Conservation (phyloP, 805 yeast genomes). For the Metschnikowia gruessii region DNA sequence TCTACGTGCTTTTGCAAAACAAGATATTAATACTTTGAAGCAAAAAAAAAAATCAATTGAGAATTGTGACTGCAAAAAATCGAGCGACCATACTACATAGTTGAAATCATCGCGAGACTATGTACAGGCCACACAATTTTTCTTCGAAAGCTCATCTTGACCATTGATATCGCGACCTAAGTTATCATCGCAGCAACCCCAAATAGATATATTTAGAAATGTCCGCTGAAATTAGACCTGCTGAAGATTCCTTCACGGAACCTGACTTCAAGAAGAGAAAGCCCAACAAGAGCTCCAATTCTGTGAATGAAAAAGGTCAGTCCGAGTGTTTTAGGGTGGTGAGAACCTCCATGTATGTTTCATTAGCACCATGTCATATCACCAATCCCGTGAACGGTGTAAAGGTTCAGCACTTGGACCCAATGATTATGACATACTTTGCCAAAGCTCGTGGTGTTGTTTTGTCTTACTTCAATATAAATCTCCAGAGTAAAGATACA, state of each 20-base stretch:
- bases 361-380: constrained; percentile 81
- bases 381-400: constrained; percentile 74
- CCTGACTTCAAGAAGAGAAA: constrained; percentile 7
- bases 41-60: neutral
- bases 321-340: constrained; percentile 70
- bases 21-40: neutral
- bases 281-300: constrained; percentile 33
- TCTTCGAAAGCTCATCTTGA: constrained; percentile 16
- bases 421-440: constrained; percentile 80
- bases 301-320: constrained; percentile 42
- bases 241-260: neutral
- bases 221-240: constrained; percentile 13
- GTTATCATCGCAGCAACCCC: neutral
- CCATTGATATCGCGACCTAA: neutral
- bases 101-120: neutral
- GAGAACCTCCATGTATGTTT: constrained; percentile 65
- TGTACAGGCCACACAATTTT: constrained; percentile 17
- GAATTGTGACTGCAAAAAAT: neutral
- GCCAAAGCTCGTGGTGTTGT: constrained; percentile 77
- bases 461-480: constrained; percentile 69
- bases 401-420: constrained; percentile 84
- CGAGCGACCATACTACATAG: neutral
- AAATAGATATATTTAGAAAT: neutral
- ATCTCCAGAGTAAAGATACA: constrained; percentile 14
- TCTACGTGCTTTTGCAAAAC: neutral